Base-by-base conservation (phyloP, 345 rosid genomes). In the Turnera subulata region DNA sequence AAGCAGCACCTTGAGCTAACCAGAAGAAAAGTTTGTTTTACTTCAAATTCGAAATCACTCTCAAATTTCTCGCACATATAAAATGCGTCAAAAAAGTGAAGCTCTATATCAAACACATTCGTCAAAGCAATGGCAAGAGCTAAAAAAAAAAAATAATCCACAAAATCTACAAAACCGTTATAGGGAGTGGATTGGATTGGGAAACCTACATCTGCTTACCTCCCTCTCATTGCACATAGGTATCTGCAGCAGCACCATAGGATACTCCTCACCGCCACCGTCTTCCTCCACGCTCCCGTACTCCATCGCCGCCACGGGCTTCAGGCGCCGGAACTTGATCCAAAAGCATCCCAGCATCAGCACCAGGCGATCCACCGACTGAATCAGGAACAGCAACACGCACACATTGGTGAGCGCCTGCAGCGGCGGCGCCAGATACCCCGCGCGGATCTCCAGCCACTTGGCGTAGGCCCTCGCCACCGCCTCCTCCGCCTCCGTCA, bases 141-240 rank as follows among this genome's bases (percentile, higher is more conserved):
- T n/a, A n/a, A n/a, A n/a, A n/a, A n/a, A n/a, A 26, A 46, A 42
- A 11, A 57, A 12, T 18, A 18, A n/a, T 40, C 45, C 18, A 4
- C 49, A 40, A 43, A 8, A 15, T 6, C 25, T n/a, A 42, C 4
- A 33, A 24, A 4, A 39, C 18, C 40, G 16, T n/a, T 6, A 56
- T 17, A 35, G n/a, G n/a, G n/a, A 37, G 6, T 24, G 15, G 9
- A 19, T 61, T 53, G 56, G 61, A 69, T 60, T 53, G 24, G n/a
- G 68, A 61, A 77, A 78, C 81, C 78, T 70, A 82, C 84, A 64
- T 82, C 64, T 58, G 80, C 95, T 83, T 84, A 91, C 98, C 96
- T 91, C 97, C 84, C 67, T 82, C 84, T 91, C 96, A 67, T 91
- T 91, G 82, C 97, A 91, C 96, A 91, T 91, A 4, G 97, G 97